Conservation (phyloP, 139 green algal species). For the Chlamydomonas sphaeroides region DNA sequence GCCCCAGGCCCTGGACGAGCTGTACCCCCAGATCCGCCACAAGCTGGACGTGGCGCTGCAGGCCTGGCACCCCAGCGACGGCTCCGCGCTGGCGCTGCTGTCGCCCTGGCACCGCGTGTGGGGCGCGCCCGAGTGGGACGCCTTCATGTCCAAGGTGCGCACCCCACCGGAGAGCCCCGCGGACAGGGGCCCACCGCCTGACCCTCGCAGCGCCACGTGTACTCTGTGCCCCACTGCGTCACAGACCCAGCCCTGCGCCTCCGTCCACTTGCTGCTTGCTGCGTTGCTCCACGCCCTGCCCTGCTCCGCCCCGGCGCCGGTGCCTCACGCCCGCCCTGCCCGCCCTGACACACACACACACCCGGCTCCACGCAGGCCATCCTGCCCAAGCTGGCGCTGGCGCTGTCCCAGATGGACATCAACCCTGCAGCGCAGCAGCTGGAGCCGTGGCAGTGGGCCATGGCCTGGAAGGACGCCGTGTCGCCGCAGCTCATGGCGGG, state of each 20-base stretch:
- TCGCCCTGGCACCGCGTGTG: conserved; percentile 90
- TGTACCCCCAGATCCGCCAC: conserved; percentile 90
- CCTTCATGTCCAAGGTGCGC: conserved; percentile 34
- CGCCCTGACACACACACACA: not conserved
- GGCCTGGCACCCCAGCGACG: conserved; percentile 90
- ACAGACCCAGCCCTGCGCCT: too few species aligned
- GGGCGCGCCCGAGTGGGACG: conserved; percentile 82
- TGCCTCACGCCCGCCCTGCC: not conserved
- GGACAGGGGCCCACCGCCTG: too few species aligned
- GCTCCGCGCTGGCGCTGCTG: conserved; percentile 81
- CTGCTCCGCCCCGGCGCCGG: too few species aligned
- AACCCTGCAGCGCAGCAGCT: conserved; percentile 86
- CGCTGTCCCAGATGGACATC: conserved; percentile 67
- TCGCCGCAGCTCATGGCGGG: conserved; percentile 64
- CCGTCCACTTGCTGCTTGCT: too few species aligned
- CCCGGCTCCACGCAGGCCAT: conserved; percentile 58
- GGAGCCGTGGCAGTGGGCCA: conserved; percentile 83
- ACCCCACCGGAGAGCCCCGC: too few species aligned
- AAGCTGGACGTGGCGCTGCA: conserved; percentile 79
- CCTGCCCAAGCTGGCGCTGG: conserved; percentile 87
- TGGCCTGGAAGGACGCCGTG: conserved; percentile 82
- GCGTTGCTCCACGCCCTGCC: too few species aligned
- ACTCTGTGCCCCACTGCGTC: too few species aligned
- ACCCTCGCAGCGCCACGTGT: too few species aligned
- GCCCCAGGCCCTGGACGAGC: conserved; percentile 65